Conservation (phyloP, 2,329 filamentous ascomycete species). For the Aureobasidium sp. region DNA sequence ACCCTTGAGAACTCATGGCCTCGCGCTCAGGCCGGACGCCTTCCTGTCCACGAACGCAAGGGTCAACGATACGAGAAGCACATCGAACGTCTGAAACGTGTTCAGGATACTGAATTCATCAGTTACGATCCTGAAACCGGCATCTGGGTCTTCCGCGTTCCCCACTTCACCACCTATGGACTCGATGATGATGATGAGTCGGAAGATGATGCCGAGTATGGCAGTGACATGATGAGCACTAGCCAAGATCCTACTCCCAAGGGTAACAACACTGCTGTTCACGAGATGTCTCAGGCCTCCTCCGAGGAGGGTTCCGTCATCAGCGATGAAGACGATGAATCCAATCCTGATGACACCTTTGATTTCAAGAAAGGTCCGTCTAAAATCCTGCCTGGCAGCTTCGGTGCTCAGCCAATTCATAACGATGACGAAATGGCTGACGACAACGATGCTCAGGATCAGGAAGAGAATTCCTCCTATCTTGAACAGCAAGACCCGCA, state of each 20-base stretch:
- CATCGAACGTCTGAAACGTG: slow-evolving; percentile 69
- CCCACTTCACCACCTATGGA: slow-evolving; percentile 94
- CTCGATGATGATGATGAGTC: slow-evolving; percentile 60
- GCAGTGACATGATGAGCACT: background rate
- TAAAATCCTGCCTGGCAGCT: slow-evolving; percentile 71
- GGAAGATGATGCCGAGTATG: slow-evolving; percentile 37
- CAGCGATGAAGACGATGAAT: slow-evolving; percentile 32
- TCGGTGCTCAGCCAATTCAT: slow-evolving; percentile 51
- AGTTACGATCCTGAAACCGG: slow-evolving; percentile 73
- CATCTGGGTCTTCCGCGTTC: slow-evolving; percentile 86
- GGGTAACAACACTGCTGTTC: slow-evolving; percentile 15
- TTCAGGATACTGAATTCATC: slow-evolving; percentile 74
- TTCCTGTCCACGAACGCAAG: slow-evolving; percentile 50
- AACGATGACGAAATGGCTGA: slow-evolving; percentile 45
- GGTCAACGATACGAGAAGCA: slow-evolving; percentile 72
- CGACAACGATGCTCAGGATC: slow-evolving; percentile 40
- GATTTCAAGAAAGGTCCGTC: slow-evolving; percentile 48
- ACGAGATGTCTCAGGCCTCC: slow-evolving; percentile 17
- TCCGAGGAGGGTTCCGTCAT: slow-evolving; percentile 30
- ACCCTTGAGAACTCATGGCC: slow-evolving; percentile 92
- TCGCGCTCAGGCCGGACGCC: slow-evolving; percentile 56
- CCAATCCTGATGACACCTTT: slow-evolving; percentile 48
- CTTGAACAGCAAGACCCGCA: slow-evolving; percentile 11
- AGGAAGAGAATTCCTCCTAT: slow-evolving; percentile 45
- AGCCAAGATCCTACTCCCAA: slow-evolving; percentile 18